Percentiles rank a stretch among this genome's conserved stretches.
Evolutionary conservation across 208 protist species (phyloP).

Genomic region (Porcisia deanei): DNA sequence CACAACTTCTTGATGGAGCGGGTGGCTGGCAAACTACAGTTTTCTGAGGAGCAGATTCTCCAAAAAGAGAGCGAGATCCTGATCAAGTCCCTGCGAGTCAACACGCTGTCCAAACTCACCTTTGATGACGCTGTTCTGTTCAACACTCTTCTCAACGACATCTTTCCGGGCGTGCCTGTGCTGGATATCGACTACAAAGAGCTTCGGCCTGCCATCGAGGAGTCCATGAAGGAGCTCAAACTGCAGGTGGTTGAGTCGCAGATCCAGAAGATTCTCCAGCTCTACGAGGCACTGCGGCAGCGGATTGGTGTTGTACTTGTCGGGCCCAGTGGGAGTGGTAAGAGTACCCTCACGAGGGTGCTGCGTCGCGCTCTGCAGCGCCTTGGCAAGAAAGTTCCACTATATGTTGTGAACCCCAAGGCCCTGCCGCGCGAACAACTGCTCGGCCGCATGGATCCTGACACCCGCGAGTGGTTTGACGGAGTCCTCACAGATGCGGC

Average conservation of each 20-base stretch:
- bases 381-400: slow-evolving; percentile 83
- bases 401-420: slow-evolving; percentile 98
- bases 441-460: slow-evolving; percentile 97
- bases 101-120: slow-evolving; percentile 98
- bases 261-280: slow-evolving; percentile 95
- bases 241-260: slow-evolving; percentile 90
- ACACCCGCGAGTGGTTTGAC: slow-evolving; percentile 99
- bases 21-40: slow-evolving; percentile 62
- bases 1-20: slow-evolving; percentile 87
- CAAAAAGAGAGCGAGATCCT: slow-evolving; percentile 93
- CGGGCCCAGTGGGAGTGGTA: slow-evolving; percentile 96
- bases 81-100: slow-evolving; percentile 96
- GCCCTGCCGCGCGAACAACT: slow-evolving; percentile 95
- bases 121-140: slow-evolving; percentile 95
- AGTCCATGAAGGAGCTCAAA: slow-evolving; percentile 87
- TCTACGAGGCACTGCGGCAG: slow-evolving; percentile 97
- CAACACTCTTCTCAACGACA: slow-evolving; percentile 94
- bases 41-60: slow-evolving; percentile 64
- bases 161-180: slow-evolving; percentile 93
- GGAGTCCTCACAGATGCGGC: slow-evolving; percentile 97
- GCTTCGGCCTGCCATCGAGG: slow-evolving; percentile 90
- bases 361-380: slow-evolving; percentile 87
- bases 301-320: slow-evolving; percentile 98
- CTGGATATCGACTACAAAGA: slow-evolving; percentile 94
- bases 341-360: slow-evolving; percentile 95